Evolutionary conservation across 805 yeast genomes (phyloP), one percentile per base, ranked within the genome.

Genomic region (Grigorovia yakushimaensis): DNA sequence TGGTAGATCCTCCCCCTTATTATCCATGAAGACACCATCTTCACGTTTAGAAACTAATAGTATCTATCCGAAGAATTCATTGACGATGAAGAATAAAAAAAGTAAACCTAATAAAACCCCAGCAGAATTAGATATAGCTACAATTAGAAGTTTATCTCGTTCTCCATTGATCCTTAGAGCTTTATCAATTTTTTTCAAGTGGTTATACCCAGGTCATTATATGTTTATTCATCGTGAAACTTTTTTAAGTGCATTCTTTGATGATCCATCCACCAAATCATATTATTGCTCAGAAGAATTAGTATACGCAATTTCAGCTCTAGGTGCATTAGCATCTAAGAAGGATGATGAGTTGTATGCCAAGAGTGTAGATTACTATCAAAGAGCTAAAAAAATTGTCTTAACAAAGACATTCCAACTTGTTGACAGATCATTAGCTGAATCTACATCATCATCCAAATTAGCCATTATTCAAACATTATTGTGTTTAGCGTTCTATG

Each of bases 191-290:
- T 52, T 78, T 58, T 79, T 79, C 59, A 72, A 72, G 24, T 77
- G 82, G 81, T 73, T 74, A 53, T 79, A 79, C 49, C 83, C 83
- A 5, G 82, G 77, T 56, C 73, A 76, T 52, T 76, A 76, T 54
- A 72, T 73, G 70, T 78, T 77, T 54, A 71, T 79, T 21, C 78
- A 74, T 57, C 61, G 83, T 47, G 84, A 79, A 54, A 76, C 81
- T 0, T 78, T 79, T 54, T 59, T 79, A 39, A 67, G 69, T 43
- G 82, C 79, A 50, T 78, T 78, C 55, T 77, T 77, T 57, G 70
- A 74, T 40, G 62, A 59, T 46, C 48, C 54, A 24, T 44, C 57
- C 8, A 58, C 62, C 3, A 60, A 60, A 43, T 41, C 54, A 27
- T 60, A 74, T 41, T 78, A 77, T 58, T 78, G 83, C 51, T 75